Percentiles rank a stretch among this genome's conserved stretches.
Evolutionary conservation across 169 alveolate genomes (phyloP).

Genomic region (Plasmodium malariae): DNA sequence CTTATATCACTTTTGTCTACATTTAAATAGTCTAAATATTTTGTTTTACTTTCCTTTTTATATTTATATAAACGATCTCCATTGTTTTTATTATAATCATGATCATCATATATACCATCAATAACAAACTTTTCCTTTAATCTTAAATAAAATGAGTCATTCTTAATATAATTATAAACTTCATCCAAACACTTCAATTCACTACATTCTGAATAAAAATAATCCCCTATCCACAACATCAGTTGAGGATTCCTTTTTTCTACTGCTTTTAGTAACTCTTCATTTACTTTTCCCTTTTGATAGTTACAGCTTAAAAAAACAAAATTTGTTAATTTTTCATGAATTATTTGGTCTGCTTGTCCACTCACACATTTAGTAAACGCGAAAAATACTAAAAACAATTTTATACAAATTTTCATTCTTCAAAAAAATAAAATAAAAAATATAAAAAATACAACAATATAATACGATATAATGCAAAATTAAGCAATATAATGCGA

Average conservation of each 20-base stretch:
- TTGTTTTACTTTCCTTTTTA: slow-evolving; percentile 81
- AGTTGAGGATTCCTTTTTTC: slow-evolving; percentile 84
- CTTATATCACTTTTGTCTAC: slow-evolving; percentile 86
- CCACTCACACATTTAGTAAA: slow-evolving; percentile 21
- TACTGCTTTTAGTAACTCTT: slow-evolving; percentile 20
- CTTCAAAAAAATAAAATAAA: slow-evolving; percentile 12
- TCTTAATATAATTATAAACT: slow-evolving; percentile 76
- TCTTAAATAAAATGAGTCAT: slow-evolving; percentile 68
- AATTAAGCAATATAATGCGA: too few relatives aligned
- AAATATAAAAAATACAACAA: neutral
- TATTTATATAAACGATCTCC: slow-evolving; percentile 81
- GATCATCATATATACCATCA: slow-evolving; percentile 92
- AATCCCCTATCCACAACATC: slow-evolving; percentile 88
- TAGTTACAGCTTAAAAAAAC: slow-evolving; percentile 65
- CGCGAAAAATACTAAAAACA: slow-evolving; percentile 17
- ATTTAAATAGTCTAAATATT: slow-evolving; percentile 83
- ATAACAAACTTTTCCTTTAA: slow-evolving; percentile 74
- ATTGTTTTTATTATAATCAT: slow-evolving; percentile 88
- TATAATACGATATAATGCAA: too few relatives aligned
- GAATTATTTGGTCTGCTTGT: slow-evolving; percentile 65
- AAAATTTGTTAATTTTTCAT: slow-evolving; percentile 23
- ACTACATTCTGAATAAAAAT: slow-evolving; percentile 84
- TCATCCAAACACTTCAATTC: slow-evolving; percentile 78
- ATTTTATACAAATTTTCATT: slow-evolving; percentile 44
- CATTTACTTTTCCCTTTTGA: slow-evolving; percentile 40